These are phyloP conservation scores for Xylaria venustula DNA, from an alignment of 495 filamentous ascomycete genomes.

Conservation along the genomic window DNA sequence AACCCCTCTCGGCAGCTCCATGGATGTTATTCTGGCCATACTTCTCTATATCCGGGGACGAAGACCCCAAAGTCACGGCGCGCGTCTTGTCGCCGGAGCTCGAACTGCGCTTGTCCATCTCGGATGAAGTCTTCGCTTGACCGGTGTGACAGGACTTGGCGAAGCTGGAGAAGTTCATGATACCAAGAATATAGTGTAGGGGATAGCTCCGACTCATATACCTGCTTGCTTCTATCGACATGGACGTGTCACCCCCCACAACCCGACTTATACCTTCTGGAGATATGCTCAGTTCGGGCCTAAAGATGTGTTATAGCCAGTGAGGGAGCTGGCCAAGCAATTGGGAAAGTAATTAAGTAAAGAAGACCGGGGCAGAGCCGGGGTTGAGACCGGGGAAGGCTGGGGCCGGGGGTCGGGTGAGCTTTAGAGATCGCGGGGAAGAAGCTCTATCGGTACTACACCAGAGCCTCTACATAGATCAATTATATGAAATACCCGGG, in stretches of 20 bases:
- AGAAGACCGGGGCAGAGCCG: too few species aligned
- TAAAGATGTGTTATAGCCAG: background rate
- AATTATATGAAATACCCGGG: too few species aligned
- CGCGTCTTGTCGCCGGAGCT: background rate
- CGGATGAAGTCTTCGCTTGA: background rate
- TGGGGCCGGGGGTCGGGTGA: too few species aligned
- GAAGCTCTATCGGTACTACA: too few species aligned
- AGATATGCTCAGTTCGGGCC: background rate
- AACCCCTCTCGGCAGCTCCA: conserved; percentile 56
- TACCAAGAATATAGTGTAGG: background rate
- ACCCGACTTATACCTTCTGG: background rate
- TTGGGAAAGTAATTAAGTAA: background rate
- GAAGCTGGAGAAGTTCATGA: background rate
- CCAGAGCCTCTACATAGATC: too few species aligned
- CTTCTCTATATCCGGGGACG: conserved; percentile 7
- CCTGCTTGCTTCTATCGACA: too few species aligned
- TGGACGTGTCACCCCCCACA: background rate
- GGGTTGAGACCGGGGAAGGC: too few species aligned
- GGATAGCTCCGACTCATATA: too few species aligned
- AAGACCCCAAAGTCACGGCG: background rate
- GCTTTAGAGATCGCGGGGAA: too few species aligned
- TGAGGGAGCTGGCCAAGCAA: background rate
- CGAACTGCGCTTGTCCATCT: background rate
- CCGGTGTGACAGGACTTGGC: background rate
- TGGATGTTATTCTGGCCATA: conserved; percentile 27